A percentile compares a stretch with the other conserved stretches of the same genome.
Evolutionary conservation across 2,329 filamentous ascomycete genomes (phyloP).

Genomic region (Grosmannia penicillata): DNA sequence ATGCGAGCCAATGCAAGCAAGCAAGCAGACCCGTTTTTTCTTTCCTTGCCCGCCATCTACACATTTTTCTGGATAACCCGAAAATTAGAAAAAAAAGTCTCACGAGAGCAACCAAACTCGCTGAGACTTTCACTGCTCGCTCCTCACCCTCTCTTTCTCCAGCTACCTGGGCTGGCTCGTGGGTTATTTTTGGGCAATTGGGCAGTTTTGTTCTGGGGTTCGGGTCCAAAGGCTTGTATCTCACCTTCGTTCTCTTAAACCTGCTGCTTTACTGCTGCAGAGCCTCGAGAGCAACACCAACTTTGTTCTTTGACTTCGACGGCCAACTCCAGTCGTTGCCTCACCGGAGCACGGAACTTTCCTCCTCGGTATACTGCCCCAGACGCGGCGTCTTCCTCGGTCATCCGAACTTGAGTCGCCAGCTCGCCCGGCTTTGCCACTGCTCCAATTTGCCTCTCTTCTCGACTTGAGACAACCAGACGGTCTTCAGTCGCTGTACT

Average conservation of each 20-base stretch:
- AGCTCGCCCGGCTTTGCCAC: too few species aligned
- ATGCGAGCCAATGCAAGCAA: neutral
- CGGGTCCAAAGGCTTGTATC: slow-evolving; percentile 2
- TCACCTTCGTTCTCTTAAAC: neutral
- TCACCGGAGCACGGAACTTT: too few species aligned
- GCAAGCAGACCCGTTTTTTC: slow-evolving; percentile 6
- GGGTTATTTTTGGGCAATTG: neutral
- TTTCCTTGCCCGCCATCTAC: slow-evolving; percentile 2
- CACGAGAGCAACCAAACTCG: slow-evolving; percentile 6
- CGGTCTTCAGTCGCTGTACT: too few species aligned
- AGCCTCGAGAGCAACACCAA: neutral
- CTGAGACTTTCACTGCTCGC: neutral
- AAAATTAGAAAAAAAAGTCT: slow-evolving; percentile 7
- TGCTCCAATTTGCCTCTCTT: too few species aligned
- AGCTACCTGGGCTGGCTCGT: neutral
- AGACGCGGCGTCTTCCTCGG: too few species aligned
- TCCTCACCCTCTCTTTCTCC: neutral
- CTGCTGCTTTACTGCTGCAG: neutral
- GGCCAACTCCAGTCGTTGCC: too few species aligned
- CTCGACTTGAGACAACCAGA: too few species aligned
- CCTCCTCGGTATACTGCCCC: too few species aligned
- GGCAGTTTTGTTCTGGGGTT: neutral
- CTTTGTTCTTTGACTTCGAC: neutral
- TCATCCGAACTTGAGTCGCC: too few species aligned
- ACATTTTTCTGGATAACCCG: slow-evolving; percentile 4